Conservation (phyloP, 305 asterid species). For the Fraxinus sp. region DNA sequence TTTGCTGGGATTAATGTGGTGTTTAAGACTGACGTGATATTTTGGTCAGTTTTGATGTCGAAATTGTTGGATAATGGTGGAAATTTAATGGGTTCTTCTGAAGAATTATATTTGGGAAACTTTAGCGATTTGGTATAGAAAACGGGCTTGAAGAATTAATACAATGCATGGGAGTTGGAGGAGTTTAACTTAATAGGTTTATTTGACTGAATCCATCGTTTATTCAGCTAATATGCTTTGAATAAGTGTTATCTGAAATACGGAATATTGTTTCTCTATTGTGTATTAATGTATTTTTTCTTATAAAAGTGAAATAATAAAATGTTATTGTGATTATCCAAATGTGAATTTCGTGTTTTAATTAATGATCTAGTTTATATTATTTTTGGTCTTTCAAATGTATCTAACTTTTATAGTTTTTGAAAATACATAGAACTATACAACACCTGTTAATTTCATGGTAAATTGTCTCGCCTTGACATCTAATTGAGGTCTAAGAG, state of each 20-base stretch:
- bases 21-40: neutral
- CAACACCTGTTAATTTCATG: neutral
- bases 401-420: neutral
- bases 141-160: neutral
- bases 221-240: neutral
- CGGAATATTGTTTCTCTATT: neutral
- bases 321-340: neutral
- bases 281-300: neutral
- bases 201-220: neutral
- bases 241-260: neutral
- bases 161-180: neutral
- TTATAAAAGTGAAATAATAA: neutral
- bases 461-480: neutral
- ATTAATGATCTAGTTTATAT: neutral
- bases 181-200: neutral
- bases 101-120: neutral
- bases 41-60: neutral
- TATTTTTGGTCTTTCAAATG: neutral
- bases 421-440: neutral
- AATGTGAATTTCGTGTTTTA: neutral
- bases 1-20: slow-evolving; percentile 2
- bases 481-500: neutral
- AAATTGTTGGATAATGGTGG: neutral
- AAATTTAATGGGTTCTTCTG: slow-evolving; percentile 11
- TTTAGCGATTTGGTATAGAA: neutral